These are phyloP conservation scores for Reticulascus tulasneorum DNA, from an alignment of 2,329 filamentous ascomycete species.

Conservation along the genomic window DNA sequence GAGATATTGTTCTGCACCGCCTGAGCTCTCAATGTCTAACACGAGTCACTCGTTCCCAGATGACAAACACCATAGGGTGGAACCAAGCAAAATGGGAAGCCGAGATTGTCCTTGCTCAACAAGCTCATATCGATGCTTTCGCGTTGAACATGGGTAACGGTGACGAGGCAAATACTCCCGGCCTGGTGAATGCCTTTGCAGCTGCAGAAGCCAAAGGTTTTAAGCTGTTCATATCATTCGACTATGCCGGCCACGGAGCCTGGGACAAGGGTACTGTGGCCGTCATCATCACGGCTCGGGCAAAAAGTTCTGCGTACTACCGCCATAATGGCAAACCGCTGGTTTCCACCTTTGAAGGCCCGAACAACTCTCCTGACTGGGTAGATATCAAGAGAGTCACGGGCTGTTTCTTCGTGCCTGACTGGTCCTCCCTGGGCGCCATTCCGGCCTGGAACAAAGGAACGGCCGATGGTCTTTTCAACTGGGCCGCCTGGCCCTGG, in stretches of 20 bases:
- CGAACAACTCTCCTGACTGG: constrained; percentile 38
- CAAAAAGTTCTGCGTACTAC: constrained; percentile 10
- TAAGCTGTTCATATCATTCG: constrained; percentile 12
- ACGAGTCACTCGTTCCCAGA: too few relatives aligned
- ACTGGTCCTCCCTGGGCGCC: constrained; percentile 36
- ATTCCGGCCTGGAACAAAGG: constrained; percentile 15
- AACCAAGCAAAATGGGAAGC: background rate
- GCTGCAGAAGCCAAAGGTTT: constrained; percentile 11
- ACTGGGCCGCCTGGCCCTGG: constrained; percentile 32
- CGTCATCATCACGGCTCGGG: constrained; percentile 7
- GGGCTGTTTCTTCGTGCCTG: constrained; percentile 39
- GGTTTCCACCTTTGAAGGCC: constrained; percentile 41
- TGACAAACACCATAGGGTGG: background rate
- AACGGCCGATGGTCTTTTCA: constrained; percentile 30
- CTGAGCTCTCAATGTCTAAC: too few relatives aligned
- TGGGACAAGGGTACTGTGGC: constrained; percentile 10
- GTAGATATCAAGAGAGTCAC: constrained; percentile 32
- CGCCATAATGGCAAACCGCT: constrained; percentile 25
- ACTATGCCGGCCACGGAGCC: constrained; percentile 10
- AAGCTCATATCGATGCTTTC: constrained; percentile 11
- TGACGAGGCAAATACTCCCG: constrained; percentile 10
- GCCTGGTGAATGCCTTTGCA: constrained; percentile 7
- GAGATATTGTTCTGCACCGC: too few relatives aligned
- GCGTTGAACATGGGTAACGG: constrained; percentile 7
- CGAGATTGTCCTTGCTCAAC: constrained; percentile 5